phyloP scores from a whole-genome alignment of 2,329 filamentous ascomycete genomes.

The Botrytis medusae region DNA sequence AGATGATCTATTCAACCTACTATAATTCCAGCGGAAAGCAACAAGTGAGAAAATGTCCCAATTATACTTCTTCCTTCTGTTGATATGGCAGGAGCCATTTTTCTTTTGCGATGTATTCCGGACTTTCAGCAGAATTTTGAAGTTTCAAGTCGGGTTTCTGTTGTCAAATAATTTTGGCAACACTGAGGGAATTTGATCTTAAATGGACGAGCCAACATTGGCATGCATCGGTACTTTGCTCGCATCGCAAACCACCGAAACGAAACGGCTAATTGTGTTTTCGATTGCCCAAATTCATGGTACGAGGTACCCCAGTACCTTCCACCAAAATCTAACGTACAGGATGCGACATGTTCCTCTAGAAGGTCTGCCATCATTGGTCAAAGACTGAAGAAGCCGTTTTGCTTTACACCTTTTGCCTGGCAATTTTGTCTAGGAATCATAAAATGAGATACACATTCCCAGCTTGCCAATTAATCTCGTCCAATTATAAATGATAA shows the following conservation, averaged over 20 bases:
- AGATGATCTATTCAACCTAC: background rate
- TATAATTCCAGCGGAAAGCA: background rate
- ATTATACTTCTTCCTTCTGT: background rate
- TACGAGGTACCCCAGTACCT: background rate
- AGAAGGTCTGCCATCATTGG: background rate
- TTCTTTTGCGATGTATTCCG: background rate
- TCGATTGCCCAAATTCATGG: background rate
- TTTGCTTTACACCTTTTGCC: background rate
- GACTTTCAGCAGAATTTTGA: background rate
- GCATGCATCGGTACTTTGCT: background rate
- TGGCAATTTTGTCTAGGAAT: background rate
- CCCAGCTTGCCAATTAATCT: background rate
- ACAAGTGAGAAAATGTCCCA: background rate
- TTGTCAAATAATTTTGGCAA: background rate
- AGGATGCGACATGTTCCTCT: background rate
- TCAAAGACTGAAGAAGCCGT: background rate
- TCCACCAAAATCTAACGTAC: background rate
- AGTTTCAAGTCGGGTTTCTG: background rate
- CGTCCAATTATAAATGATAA: background rate
- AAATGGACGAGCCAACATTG: background rate
- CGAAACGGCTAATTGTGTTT: background rate
- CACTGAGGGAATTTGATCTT: background rate
- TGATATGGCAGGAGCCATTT: background rate
- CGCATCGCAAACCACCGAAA: background rate
- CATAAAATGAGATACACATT: background rate